Conservation (phyloP, 164 flowering plant species). For the Litsea cubeba region DNA sequence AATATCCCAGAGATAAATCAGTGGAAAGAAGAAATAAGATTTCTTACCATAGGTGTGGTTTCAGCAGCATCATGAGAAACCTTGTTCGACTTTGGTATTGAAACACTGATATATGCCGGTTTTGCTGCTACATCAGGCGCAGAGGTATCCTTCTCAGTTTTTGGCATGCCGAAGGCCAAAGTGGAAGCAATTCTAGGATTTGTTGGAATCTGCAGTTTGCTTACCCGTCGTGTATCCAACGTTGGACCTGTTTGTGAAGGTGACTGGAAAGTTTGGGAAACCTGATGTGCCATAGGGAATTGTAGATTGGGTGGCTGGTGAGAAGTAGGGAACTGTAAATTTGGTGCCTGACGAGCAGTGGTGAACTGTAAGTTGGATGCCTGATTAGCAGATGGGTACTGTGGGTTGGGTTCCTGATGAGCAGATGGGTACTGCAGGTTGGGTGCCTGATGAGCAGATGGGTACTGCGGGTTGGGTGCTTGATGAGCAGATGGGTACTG, state of each 20-base stretch:
- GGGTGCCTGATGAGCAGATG: background rate
- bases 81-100: conserved; percentile 50
- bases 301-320: conserved; percentile 46
- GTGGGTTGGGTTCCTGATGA: conserved; percentile 44
- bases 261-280: conserved; percentile 44
- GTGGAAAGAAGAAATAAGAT: background rate
- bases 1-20: background rate
- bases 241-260: conserved; percentile 49
- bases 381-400: conserved; percentile 1
- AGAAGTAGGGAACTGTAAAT: conserved; percentile 37
- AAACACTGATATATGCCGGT: conserved; percentile 81
- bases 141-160: conserved; percentile 52
- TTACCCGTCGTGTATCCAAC: conserved; percentile 52
- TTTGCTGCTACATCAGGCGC: conserved; percentile 38
- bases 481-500: conserved; percentile 47
- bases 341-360: conserved; percentile 42
- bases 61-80: conserved; percentile 45
- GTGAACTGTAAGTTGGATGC: conserved; percentile 30
- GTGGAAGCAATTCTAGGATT: conserved; percentile 91
- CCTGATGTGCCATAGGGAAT: conserved; percentile 44
- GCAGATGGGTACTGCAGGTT: conserved; percentile 34
- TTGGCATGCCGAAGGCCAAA: conserved; percentile 48
- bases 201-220: conserved; percentile 84
- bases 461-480: conserved; percentile 31
- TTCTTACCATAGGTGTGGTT: conserved; percentile 59